Evolutionary conservation across 2,329 filamentous ascomycete species (phyloP).

Genomic region (Xylariaceae sp.): DNA sequence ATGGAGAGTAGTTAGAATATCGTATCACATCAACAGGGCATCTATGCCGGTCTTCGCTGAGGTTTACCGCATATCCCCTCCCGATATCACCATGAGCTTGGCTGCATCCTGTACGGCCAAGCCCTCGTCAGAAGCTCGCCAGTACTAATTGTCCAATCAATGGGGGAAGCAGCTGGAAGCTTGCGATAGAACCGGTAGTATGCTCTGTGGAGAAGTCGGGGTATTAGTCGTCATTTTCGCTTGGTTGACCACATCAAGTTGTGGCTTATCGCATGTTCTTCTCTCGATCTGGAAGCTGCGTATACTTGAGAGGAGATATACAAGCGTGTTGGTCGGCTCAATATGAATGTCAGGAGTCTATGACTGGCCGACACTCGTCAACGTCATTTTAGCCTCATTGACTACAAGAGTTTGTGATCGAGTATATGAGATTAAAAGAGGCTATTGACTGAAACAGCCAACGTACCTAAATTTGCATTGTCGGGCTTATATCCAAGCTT

Average conservation of each 20-base stretch:
- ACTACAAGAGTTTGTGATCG: too few relatives aligned
- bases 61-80: conserved; percentile 9
- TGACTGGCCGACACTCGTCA: neutral
- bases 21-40: neutral
- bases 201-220: conserved; percentile 1
- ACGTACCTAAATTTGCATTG: too few relatives aligned
- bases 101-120: neutral
- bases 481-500: too few relatives aligned
- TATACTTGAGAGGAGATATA: neutral
- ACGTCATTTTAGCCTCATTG: neutral
- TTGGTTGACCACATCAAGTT: conserved; percentile 8
- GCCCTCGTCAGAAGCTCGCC: conserved; percentile 5
- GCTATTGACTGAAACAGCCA: too few relatives aligned
- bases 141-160: conserved; percentile 18
- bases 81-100: conserved; percentile 18
- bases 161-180: neutral
- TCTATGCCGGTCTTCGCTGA: conserved; percentile 10
- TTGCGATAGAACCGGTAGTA: conserved; percentile 1
- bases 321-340: conserved; percentile 1
- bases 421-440: too few relatives aligned
- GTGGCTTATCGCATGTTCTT: conserved; percentile 1
- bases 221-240: neutral
- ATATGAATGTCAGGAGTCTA: neutral
- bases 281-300: conserved; percentile 21
- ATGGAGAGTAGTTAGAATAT: neutral